Conservation (phyloP, 306 rosid species). For the Dalbergia cochinchinensis region DNA sequence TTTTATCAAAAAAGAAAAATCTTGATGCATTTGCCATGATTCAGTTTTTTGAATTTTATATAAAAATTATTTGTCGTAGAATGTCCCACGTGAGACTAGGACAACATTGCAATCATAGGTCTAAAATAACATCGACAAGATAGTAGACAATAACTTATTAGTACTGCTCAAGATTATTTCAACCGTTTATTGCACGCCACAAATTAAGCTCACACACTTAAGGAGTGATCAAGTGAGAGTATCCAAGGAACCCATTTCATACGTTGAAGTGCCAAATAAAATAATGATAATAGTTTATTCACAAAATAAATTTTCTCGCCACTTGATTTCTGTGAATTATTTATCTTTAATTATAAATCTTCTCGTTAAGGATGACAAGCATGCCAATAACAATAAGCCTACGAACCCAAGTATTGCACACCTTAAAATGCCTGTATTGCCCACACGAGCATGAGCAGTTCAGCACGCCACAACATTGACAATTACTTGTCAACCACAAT, state of each 20-base stretch:
- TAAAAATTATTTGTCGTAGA: not conserved
- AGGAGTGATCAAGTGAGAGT: not conserved
- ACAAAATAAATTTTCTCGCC: not conserved
- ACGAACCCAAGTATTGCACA: not conserved
- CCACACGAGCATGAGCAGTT: conserved; percentile 25
- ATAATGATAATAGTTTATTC: not conserved
- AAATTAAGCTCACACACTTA: conserved; percentile 19
- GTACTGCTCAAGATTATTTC: not conserved
- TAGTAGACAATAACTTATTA: not conserved
- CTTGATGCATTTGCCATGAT: not conserved
- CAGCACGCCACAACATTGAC: not conserved
- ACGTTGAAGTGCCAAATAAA: not conserved
- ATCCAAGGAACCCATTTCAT: conserved; percentile 36
- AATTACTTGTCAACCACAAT: not conserved
- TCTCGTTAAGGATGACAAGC: not conserved
- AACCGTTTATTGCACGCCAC: not conserved
- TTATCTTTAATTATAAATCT: not conserved
- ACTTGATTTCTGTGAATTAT: not conserved
- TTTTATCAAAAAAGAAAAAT: no score
- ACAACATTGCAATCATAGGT: not conserved
- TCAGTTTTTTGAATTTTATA: not conserved
- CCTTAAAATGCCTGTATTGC: no score
- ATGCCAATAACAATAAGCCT: not conserved
- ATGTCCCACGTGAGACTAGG: not conserved
- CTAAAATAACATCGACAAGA: not conserved